A percentile compares a stretch with the other conserved stretches of the same genome.
Evolutionary conservation across 1,139 yeast species (phyloP).

Genomic region (Geotrichum reessii): DNA sequence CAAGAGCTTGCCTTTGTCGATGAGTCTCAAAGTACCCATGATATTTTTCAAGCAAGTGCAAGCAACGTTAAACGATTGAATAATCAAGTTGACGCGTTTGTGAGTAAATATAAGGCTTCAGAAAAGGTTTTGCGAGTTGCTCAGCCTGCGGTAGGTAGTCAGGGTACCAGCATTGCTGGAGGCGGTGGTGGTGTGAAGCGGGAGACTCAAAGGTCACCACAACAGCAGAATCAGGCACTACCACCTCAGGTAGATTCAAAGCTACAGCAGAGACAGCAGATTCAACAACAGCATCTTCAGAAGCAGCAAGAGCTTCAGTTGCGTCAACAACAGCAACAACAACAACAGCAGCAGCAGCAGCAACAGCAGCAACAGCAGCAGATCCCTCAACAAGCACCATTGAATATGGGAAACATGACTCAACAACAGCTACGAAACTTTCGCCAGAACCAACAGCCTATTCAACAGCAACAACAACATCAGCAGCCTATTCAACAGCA

Average conservation of each 20-base stretch:
- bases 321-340: not conserved
- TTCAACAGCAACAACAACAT: constrained; percentile 16
- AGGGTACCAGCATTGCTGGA: too few species aligned
- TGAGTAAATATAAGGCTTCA: not conserved
- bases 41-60: constrained; percentile 16
- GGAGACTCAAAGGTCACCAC: not conserved
- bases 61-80: constrained; percentile 17
- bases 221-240: not conserved
- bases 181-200: not conserved
- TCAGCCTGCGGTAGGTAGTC: not conserved
- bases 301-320: not conserved
- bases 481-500: constrained; percentile 4
- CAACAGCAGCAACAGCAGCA: constrained; percentile 10
- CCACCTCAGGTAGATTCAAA: not conserved
- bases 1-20: constrained; percentile 25
- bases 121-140: not conserved
- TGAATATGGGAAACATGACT: not conserved
- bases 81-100: constrained; percentile 18
- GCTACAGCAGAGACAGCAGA: not conserved
- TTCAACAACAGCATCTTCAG: not conserved
- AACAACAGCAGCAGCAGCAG: constrained; percentile 4
- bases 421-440: constrained; percentile 7
- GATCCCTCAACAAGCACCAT: constrained; percentile 1
- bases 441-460: constrained; percentile 8
- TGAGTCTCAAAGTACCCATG: constrained; percentile 22